Base-by-base conservation (phyloP, 768 basidiomycete genomes). In the Cystobasidium onofrii region DNA sequence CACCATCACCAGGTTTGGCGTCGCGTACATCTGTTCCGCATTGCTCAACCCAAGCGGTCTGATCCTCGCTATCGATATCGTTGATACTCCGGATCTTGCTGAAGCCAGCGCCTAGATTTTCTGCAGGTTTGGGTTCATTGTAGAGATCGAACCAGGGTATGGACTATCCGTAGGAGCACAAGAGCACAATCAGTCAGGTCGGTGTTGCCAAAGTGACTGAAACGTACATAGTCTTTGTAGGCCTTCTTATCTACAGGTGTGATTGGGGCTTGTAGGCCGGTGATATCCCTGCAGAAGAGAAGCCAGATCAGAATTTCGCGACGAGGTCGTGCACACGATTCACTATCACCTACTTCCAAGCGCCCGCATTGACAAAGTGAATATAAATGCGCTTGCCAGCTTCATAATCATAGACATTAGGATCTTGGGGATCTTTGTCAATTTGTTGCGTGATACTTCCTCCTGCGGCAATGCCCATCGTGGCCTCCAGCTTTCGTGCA, bases 261-360 rank as follows among this genome's bases (percentile, higher is more conserved):
- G 33, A 52, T 29, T 1, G 67, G 67, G 2, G 44, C 33, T 34
- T 17, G 15, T 1, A 10, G 39, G n/a, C 52, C 44, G 1, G 43
- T 70, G 7, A 70, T 66, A 6, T 29, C 23, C 54, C 67, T 34
- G 31, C 15, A 17, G 23, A 50, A 54, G 33, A 20, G 15, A 52
- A 34, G 12, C 31, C 7, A 50, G 67, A 13, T 33, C 17, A 15
- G 17, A 13, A 50, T 9, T 3, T 12, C n/a, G 20, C 3, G 10
- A 50, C 46, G 31, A 34, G 39, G 33, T 43, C 18, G 25, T 7
- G n/a, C 36, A 36, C n/a, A n/a, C n/a, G n/a, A n/a, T n/a, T n/a
- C n/a, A n/a, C n/a, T n/a, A n/a, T n/a, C n/a, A 65, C 64, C 18
- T 43, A 65, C 67, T 70, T 50, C 67, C 67, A 70, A 29, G 25